Base-by-base conservation (phyloP, 257 asterid species). In the Echites panduratus region DNA sequence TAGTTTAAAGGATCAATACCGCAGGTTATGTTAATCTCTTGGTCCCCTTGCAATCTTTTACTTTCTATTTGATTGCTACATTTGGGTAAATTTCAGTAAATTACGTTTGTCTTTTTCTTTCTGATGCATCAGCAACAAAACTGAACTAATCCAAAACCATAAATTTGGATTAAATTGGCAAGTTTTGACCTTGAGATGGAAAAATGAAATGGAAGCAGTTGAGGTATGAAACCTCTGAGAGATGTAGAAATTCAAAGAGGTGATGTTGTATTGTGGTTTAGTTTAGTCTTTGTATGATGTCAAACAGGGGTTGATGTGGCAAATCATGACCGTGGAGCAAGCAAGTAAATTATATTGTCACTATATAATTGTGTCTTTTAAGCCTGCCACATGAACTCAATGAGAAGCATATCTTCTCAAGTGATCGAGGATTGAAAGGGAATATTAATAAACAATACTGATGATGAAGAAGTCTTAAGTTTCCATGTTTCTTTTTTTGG, bases 251-350 rank as follows among this genome's bases (percentile, higher is more conserved):
- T 24, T 58, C 64, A 29, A 32, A 59, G n/a, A 27, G 5, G 41
- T 59, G 66, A 29, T 59, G 67, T 35, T 35, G 16, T 16, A 19
- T 32, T 62, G 17, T 14, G 45, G 45, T 17, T 12, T 61, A 61
- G 38, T 16, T 61, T 62, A 32, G 14, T 62, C 13, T 62, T 32
- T 38, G 45, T 70, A 7, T 53, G 73, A 67, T 45, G 27, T 66
- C 77, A 66, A 68, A 57, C 66, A 35, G 16, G 17, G 59, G 41
- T 13, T 29, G 64, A 58, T 67, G 56, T 73, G 81, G 57, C 73
- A 57, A 11, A 17, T 26, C 48, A 17, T 0, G 40, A 3, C 8
- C 38, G 69, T 38, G 29, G 68, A 35, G 49, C 7, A 64, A 41
- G 45, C 26, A 64, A 64, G 2, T 3, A 32, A 32, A 32, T 32